Evolutionary conservation across 164 flowering plant genomes (phyloP), one percentile per base, ranked within the genome.

Genomic region (Vitis rotundifolia): DNA sequence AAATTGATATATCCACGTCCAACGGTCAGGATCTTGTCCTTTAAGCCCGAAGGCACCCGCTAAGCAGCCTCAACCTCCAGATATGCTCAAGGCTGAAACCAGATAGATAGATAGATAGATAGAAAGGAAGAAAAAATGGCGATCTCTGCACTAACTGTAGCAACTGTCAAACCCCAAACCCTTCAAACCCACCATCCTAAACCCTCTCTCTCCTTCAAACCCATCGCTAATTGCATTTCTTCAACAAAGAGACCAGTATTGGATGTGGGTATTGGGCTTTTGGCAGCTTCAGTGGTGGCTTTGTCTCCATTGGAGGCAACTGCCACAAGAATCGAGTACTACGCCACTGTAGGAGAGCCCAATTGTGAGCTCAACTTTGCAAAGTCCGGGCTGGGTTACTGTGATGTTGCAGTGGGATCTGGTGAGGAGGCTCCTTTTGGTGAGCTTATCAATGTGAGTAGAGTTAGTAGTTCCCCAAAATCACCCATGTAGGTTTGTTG

Each of bases 261-360:
- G 7, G 78, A 77, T 26, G 44, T 74, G 75, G 92, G 90, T 37
- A 18, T 89, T 62, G 94, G 96, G 3, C 50, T 89, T 47, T 70
- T 92, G 19, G 89, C 93, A 3, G 85, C 98, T 2, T 80, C 93
- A 0, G 44, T 84, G 71, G 71, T 87, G 68, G 69, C 78, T 28
- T 69, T 72, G 1, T n/a, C 88, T 3, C 89, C 97, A 6, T 67
- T 81, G 68, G 85, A 87, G 37, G 97, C 97, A 7, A 78, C 86
- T 65, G 98, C 97, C 2, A 91, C 95, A 10, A 85, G 98, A 71
- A 80, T 91, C 49, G 87, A 94, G 78, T 94, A 92, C 79, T 94
- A 82, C 67, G 97, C 97, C 52, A 94, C 97, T 9, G 88, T 85
- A 0, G 81, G 83, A 1, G 97, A 92, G 15, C 97, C 95, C 3